phyloP scores from a whole-genome alignment of 2,329 filamentous ascomycete genomes.

The Botryotinia convoluta region DNA sequence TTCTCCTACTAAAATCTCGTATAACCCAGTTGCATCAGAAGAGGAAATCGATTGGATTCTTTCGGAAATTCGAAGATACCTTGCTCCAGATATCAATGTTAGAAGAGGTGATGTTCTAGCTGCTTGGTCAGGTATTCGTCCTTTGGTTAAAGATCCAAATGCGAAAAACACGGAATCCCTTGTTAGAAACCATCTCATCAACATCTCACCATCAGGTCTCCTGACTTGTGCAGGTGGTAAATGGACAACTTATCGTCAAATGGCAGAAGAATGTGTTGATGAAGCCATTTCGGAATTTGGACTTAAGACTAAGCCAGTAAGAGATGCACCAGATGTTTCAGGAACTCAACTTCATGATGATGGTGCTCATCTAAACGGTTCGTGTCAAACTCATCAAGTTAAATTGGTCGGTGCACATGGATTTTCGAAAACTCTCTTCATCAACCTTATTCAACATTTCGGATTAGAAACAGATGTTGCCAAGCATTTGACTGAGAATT shows the following conservation, averaged over 20 bases:
- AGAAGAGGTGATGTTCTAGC: conserved; percentile 84
- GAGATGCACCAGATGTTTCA: conserved; percentile 63
- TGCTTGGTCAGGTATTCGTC: conserved; percentile 85
- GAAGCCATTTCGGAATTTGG: conserved; percentile 69
- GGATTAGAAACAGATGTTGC: conserved; percentile 90
- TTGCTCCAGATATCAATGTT: conserved; percentile 81
- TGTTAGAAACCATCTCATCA: conserved; percentile 81
- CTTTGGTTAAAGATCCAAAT: conserved; percentile 81
- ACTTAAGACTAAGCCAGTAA: conserved; percentile 55
- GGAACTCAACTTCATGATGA: conserved; percentile 70
- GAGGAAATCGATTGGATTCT: conserved; percentile 87
- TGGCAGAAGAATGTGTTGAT: conserved; percentile 88
- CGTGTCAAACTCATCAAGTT: conserved; percentile 80
- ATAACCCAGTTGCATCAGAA: conserved; percentile 75
- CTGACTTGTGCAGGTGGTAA: conserved; percentile 86
- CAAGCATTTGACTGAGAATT: conserved; percentile 81
- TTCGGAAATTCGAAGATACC: conserved; percentile 75
- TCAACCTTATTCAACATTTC: conserved; percentile 91
- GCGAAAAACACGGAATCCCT: conserved; percentile 83
- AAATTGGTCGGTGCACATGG: conserved; percentile 81
- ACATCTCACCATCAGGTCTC: conserved; percentile 74
- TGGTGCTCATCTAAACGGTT: conserved; percentile 65
- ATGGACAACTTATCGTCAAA: conserved; percentile 91
- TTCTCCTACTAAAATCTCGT: conserved; percentile 67
- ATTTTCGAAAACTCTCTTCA: conserved; percentile 87